Evolutionary conservation across 768 basidiomycete genomes (phyloP), one percentile per base, ranked within the genome.

Genomic region (Leccinum olivaceopallidum): DNA sequence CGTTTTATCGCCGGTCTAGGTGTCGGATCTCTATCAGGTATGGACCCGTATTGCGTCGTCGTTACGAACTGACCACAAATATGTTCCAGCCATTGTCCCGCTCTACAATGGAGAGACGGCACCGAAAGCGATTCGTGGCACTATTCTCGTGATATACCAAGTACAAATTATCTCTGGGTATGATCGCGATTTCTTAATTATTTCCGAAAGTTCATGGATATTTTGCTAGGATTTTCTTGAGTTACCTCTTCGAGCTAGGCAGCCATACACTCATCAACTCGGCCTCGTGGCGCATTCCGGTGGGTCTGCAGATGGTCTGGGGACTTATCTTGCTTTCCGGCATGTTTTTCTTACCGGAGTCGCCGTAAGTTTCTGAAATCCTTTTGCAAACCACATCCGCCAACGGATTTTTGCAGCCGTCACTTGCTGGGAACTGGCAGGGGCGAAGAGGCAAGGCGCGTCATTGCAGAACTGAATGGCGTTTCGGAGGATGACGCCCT

Each of bases 21-120:
- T 22, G 90, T 92, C 2, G 89, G 90, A 2, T 86, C 90, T 3
- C 67, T 91, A 53, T 91, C 83, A 61, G 85, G 86, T 85, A 65
- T n/a, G 74, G 60, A 51, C n/a, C 26, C 26, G 39, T 39, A 13
- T 20, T 6, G 22, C 32, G 28, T 63, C 55, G 9, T 37, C 16
- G 30, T 52, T 5, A 26, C 5, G 24, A 47, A 10, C 28, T 52
- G 53, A 72, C 32, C 4, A 24, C 4, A 5, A 4, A 42, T 9
- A 16, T 39, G 37, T 26, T n/a, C 22, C 53, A 82, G 82, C 80
- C 47, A 81, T 85, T 55, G 83, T 85, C 12, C 83, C 84, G 65
- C 81, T 92, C 7, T 92, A 91, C 71, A 90, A 88, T 63, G 89
- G 90, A 42, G 90, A 92, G 73, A 88, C 89, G 0, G 83, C 89